phyloP scores from a whole-genome alignment of 352 stramenopile genomes.

The Globisporangium yorkense region DNA sequence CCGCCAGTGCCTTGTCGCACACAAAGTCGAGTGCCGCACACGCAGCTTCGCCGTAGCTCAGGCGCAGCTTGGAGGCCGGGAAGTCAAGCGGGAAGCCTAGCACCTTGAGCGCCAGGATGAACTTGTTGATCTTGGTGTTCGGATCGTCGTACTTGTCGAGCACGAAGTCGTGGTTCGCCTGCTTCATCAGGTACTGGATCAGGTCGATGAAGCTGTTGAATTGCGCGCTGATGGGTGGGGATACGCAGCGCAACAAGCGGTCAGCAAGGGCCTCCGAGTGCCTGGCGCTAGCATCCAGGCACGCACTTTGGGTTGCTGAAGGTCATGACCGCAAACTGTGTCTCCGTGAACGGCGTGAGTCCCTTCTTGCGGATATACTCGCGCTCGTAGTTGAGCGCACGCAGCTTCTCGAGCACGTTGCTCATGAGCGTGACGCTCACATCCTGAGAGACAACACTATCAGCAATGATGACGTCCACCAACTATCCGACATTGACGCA shows the following conservation, averaged over 20 bases:
- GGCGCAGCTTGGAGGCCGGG: constrained; percentile 67
- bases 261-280: not conserved
- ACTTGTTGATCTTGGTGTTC: constrained; percentile 85
- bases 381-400: constrained; percentile 71
- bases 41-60: constrained; percentile 70
- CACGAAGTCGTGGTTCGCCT: constrained; percentile 70
- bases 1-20: constrained; percentile 68
- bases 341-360: constrained; percentile 62
- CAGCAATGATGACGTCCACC: not conserved
- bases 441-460: constrained; percentile 30
- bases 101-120: constrained; percentile 78
- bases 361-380: constrained; percentile 74
- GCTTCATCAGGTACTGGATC: constrained; percentile 66
- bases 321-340: constrained; percentile 60
- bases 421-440: constrained; percentile 76
- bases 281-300: not conserved
- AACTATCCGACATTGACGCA: constrained; percentile 2
- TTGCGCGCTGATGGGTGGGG: constrained; percentile 33
- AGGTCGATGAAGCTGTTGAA: constrained; percentile 80
- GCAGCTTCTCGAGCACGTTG: constrained; percentile 81
- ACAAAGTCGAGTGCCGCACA: constrained; percentile 76
- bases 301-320: constrained; percentile 41
- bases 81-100: constrained; percentile 81
- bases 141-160: constrained; percentile 88
- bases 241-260: not conserved